Conservation (phyloP, 768 basidiomycete species). For the Mycena haematopus region DNA sequence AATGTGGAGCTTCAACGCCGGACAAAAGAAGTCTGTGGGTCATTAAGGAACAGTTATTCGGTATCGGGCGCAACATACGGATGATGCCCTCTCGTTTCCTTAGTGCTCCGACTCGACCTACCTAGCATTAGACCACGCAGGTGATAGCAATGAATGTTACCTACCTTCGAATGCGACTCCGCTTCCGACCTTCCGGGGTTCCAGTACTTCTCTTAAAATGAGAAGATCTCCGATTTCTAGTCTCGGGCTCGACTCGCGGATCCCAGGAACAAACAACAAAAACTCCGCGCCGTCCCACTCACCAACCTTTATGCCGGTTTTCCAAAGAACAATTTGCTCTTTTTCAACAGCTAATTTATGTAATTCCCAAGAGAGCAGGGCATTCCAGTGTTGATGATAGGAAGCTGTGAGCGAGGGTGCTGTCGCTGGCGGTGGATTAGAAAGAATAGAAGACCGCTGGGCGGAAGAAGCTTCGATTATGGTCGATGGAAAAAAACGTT, state of each 20-base stretch:
- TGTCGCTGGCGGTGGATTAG: constrained; percentile 26
- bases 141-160: neutral
- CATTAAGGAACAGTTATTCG: neutral
- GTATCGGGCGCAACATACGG: constrained; percentile 41
- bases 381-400: constrained; percentile 50
- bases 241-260: constrained; percentile 49
- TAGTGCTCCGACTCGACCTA: constrained; percentile 44
- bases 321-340: constrained; percentile 53
- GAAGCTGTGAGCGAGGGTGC: constrained; percentile 18
- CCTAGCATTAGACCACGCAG: neutral
- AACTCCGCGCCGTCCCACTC: constrained; percentile 49
- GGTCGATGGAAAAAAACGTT: constrained; percentile 46
- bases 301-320: constrained; percentile 41
- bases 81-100: constrained; percentile 54
- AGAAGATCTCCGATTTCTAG: constrained; percentile 53
- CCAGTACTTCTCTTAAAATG: constrained; percentile 50
- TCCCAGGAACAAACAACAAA: constrained; percentile 44
- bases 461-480: constrained; percentile 40
- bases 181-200: constrained; percentile 39
- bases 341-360: constrained; percentile 48
- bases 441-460: constrained; percentile 30
- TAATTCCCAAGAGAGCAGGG: constrained; percentile 53
- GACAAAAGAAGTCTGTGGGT: constrained; percentile 46
- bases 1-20: constrained; percentile 48
- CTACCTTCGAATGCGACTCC: constrained; percentile 51